Conservation (phyloP, 345 rosid genomes). For the Populus nigra region DNA sequence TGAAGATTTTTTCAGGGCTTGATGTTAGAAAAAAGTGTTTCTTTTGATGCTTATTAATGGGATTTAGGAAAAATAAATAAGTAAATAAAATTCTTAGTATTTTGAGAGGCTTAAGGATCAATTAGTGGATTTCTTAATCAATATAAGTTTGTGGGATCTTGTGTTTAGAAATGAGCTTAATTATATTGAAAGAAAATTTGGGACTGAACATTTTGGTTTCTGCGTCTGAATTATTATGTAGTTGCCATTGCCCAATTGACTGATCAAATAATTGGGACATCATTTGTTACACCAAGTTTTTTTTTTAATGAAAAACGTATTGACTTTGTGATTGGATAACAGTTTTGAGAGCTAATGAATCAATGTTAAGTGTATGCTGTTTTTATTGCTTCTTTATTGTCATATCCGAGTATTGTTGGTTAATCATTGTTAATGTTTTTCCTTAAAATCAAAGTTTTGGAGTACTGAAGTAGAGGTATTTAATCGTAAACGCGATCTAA, state of each 20-base stretch:
- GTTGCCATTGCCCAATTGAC: neutral
- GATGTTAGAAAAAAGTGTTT: neutral
- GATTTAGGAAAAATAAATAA: neutral
- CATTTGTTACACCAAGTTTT: neutral
- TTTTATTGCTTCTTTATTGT: neutral
- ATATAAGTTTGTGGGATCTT: neutral
- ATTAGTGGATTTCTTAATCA: neutral
- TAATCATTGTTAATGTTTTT: neutral
- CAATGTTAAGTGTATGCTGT: neutral
- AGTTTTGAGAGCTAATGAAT: neutral
- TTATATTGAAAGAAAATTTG: too few species aligned
- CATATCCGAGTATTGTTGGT: neutral
- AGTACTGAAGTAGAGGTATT: neutral
- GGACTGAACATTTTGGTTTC: neutral
- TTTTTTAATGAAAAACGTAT: neutral
- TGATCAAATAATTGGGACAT: neutral
- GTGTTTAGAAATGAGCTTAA: neutral
- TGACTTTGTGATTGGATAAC: neutral
- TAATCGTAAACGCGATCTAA: neutral
- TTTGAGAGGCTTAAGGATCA: neutral
- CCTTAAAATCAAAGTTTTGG: neutral
- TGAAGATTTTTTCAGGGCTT: neutral
- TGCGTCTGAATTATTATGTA: neutral
- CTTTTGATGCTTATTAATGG: neutral
- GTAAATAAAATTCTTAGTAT: neutral